phyloP scores from a whole-genome alignment of 2,329 filamentous ascomycete species.

The Penicillium sp. region DNA sequence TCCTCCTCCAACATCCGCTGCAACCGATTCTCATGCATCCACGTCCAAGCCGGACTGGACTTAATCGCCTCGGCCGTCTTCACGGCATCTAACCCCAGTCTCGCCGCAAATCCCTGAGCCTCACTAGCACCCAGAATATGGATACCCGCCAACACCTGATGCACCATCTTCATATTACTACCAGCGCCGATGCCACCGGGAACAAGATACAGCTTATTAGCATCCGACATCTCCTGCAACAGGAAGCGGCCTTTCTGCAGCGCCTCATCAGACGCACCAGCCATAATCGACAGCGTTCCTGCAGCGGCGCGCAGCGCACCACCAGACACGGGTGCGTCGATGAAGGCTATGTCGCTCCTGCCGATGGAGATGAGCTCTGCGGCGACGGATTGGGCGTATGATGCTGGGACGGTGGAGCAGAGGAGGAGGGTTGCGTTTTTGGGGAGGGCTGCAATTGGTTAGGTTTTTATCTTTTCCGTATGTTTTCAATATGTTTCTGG shows the following conservation, averaged over 20 bases:
- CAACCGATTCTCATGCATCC: conserved; percentile 61
- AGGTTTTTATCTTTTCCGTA: not conserved
- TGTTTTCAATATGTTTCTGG: not conserved
- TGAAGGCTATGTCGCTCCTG: conserved; percentile 61
- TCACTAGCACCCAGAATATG: conserved; percentile 62
- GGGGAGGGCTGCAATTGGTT: conserved; percentile 43
- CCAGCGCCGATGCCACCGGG: conserved; percentile 59
- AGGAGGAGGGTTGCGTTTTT: conserved; percentile 61
- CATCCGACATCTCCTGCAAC: conserved; percentile 59
- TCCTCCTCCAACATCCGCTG: conserved; percentile 54
- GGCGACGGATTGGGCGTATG: conserved; percentile 61
- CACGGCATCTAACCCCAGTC: conserved; percentile 52
- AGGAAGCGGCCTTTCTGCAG: conserved; percentile 58
- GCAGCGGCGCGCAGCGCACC: conserved; percentile 66
- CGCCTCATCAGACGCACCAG: conserved; percentile 57
- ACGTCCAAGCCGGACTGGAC: conserved; percentile 53
- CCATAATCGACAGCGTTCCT: conserved; percentile 74
- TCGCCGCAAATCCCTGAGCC: conserved; percentile 57
- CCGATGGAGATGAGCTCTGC: conserved; percentile 54
- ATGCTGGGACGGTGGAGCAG: conserved; percentile 68
- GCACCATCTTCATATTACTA: conserved; percentile 62
- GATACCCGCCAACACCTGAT: conserved; percentile 62
- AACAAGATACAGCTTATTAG: conserved; percentile 60
- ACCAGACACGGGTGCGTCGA: conserved; percentile 72
- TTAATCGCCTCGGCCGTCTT: conserved; percentile 46